Evolutionary conservation across 169 alveolate genomes (phyloP), one percentile per base, ranked within the genome.

Genomic region (Cystoisospora suis): DNA sequence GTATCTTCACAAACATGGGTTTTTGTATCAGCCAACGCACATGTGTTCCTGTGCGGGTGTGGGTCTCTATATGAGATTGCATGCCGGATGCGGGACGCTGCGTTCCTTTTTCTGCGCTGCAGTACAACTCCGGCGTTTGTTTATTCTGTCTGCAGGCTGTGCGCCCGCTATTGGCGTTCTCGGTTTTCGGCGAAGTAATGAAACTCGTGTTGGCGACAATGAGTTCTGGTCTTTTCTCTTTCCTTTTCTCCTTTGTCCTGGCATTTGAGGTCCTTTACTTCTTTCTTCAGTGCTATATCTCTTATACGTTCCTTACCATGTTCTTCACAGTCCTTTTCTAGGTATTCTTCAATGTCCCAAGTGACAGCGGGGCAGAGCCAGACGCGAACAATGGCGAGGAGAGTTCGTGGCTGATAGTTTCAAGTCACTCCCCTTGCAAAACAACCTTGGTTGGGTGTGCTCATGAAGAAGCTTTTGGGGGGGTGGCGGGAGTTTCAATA

Each of bases 231-330:
- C 86, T 96, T 46, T 96, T 96, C 32, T 96, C 97, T 17, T 96
- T 95, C 86, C 90, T 96, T 75, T 96, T 96, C 88, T 96, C 98
- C 69, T 96, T 96, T 75, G 98, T 96, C 32, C 87, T 96, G 75
- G 98, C 98, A 27, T 96, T 96, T 75, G 98, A 96, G 93, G 98
- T 96, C 45, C 90, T 96, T 36, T 96, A 96, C 94, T 95, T 96
- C 90, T 96, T 96, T 90, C 95, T 96, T 23, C 98, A 96, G 96
- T 94, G 97, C 92, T 96, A 95, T 91, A 96, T 96, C 53, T 95
- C 97, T 70, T 96, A 96, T 94, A 96, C 98, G 5, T 95, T 96
- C 95, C 95, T 96, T 61, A 96, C 97, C 46, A 95, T 96, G 97
- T 96, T 96, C 93, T 96, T 95, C 92, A 96, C 97, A n/a, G 97